These are phyloP conservation scores for Phylloporus scabripes DNA, from an alignment of 768 basidiomycete genomes.

Conservation along the genomic window DNA sequence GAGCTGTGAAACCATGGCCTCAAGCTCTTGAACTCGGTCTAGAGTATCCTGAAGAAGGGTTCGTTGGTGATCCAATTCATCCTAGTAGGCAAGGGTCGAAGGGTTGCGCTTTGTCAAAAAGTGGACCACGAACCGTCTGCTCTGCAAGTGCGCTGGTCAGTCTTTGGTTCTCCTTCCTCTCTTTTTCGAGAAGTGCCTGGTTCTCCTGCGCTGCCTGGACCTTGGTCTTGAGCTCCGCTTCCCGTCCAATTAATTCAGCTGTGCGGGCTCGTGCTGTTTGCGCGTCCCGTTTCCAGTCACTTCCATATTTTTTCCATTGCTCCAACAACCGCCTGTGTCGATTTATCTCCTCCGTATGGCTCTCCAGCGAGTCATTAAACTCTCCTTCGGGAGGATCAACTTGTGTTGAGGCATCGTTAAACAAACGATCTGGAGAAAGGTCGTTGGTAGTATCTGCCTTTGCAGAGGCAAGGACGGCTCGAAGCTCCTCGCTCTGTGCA, in stretches of 20 bases:
- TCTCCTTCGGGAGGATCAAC: not conserved
- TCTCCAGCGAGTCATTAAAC: slow-evolving; percentile 6
- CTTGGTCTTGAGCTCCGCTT: slow-evolving; percentile 6
- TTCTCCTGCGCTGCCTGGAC: slow-evolving; percentile 11
- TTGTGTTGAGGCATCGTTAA: slow-evolving; percentile 4
- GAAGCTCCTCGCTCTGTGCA: slow-evolving; percentile 17
- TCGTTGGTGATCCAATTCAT: slow-evolving; percentile 11
- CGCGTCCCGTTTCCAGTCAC: slow-evolving; percentile 22
- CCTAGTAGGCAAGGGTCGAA: slow-evolving; percentile 9
- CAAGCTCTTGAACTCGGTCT: slow-evolving; percentile 15
- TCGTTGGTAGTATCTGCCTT: slow-evolving; percentile 2
- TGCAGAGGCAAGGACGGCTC: slow-evolving; percentile 9
- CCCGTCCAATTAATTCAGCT: slow-evolving; percentile 10
- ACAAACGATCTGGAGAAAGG: slow-evolving; percentile 1
- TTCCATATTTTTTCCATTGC: slow-evolving; percentile 24
- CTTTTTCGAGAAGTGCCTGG: slow-evolving; percentile 3
- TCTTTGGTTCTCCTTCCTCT: slow-evolving; percentile 7
- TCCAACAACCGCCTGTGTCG: slow-evolving; percentile 18
- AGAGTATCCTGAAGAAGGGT: slow-evolving; percentile 7
- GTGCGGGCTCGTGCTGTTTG: slow-evolving; percentile 10
- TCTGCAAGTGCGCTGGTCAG: slow-evolving; percentile 15
- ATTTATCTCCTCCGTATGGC: slow-evolving; percentile 12
- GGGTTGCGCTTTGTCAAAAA: not conserved
- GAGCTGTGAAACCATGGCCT: slow-evolving; percentile 13
- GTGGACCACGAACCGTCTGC: slow-evolving; percentile 18